Conservation (phyloP, 2,329 filamentous ascomycete species). For the Trichoderma semiorbis region DNA sequence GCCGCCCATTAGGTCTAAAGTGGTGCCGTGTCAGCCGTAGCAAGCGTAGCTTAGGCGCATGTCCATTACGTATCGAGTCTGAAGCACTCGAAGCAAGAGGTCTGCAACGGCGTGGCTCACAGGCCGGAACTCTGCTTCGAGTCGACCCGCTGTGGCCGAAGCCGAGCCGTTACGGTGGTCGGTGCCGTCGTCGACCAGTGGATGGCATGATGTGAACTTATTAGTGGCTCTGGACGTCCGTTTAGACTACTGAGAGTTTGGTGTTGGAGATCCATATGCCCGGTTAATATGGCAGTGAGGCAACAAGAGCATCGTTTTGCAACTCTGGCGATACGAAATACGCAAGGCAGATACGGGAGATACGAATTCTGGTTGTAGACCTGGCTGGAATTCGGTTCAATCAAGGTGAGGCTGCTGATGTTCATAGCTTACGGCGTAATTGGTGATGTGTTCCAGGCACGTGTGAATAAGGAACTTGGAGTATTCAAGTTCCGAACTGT, state of each 20-base stretch:
- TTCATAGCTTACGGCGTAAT: background rate
- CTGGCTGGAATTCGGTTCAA: background rate
- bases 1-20: background rate
- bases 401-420: background rate
- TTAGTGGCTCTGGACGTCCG: background rate
- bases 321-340: background rate
- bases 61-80: background rate
- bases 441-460: background rate
- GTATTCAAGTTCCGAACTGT: background rate
- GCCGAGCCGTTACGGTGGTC: background rate
- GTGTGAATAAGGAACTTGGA: background rate
- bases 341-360: background rate
- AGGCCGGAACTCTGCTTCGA: background rate
- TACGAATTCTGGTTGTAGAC: background rate
- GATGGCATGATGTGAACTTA: background rate
- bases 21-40: background rate
- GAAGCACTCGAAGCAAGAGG: background rate
- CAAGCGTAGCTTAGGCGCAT: background rate
- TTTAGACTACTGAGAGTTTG: background rate
- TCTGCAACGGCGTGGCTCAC: background rate
- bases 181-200: conserved; percentile 2
- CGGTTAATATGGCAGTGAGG: background rate
- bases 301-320: background rate
- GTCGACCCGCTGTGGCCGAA: background rate
- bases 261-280: background rate